A percentile compares a stretch with the other conserved stretches of the same genome.
These are phyloP conservation scores for Cryphonectria naterciae DNA, from an alignment of 2,329 filamentous ascomycete genomes.

Conservation along the genomic window DNA sequence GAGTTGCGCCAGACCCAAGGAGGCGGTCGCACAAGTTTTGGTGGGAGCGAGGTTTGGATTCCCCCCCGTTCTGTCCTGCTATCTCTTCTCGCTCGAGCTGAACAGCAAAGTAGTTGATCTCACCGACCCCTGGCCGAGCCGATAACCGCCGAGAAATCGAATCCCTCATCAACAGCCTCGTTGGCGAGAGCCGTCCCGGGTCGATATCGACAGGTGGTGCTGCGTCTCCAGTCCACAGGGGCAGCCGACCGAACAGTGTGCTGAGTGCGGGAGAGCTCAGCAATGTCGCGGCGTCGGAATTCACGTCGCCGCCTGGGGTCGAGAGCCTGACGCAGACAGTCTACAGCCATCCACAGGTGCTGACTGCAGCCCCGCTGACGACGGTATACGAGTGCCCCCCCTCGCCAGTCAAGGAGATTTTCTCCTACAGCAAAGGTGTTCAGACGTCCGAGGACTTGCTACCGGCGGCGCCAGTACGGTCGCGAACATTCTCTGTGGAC, in stretches of 20 bases:
- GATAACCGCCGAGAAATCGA: slow-evolving; percentile 79
- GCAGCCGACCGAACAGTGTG: slow-evolving; percentile 84
- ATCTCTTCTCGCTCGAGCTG: slow-evolving; percentile 26
- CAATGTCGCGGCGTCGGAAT: slow-evolving; percentile 68
- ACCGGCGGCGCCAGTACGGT: slow-evolving; percentile 51
- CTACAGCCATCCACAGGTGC: slow-evolving; percentile 62
- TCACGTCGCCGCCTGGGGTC: slow-evolving; percentile 51
- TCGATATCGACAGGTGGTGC: slow-evolving; percentile 67
- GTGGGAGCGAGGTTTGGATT: slow-evolving; percentile 71
- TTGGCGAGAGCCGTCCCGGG: slow-evolving; percentile 75
- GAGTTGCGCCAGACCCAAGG: slow-evolving; percentile 80
- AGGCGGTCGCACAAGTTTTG: slow-evolving; percentile 69
- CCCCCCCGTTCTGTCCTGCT: background rate
- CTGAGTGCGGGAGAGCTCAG: slow-evolving; percentile 81
- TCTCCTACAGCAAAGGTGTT: slow-evolving; percentile 96
- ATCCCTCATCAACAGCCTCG: slow-evolving; percentile 79
- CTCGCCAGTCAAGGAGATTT: slow-evolving; percentile 77
- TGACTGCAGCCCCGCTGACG: slow-evolving; percentile 73
- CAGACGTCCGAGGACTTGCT: slow-evolving; percentile 84
- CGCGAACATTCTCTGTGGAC: slow-evolving; percentile 56
- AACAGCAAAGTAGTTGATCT: slow-evolving; percentile 57
- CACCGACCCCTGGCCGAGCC: slow-evolving; percentile 71
- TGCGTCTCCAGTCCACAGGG: slow-evolving; percentile 67
- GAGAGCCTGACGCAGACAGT: slow-evolving; percentile 37
- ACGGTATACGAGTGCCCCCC: slow-evolving; percentile 83